Percentiles rank a stretch among this genome's conserved stretches.
phyloP scores from a whole-genome alignment of 768 basidiomycete genomes.

The Kwoniella dejecticola region DNA sequence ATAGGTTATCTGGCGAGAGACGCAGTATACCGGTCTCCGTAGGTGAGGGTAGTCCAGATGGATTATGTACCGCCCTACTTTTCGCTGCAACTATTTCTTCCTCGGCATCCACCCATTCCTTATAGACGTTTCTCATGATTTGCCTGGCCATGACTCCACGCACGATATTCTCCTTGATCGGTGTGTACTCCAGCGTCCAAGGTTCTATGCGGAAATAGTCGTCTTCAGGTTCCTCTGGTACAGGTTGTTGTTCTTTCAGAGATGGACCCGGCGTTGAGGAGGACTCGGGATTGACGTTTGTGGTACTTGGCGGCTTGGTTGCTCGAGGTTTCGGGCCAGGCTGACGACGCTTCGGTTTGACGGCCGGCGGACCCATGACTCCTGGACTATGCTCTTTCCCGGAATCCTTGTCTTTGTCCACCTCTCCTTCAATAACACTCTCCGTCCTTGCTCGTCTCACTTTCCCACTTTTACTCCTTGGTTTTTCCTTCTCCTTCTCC shows the following conservation, averaged over 20 bases:
- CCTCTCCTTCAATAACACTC: conserved; percentile 30
- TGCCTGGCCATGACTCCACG: conserved; percentile 29
- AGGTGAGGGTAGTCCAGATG: conserved; percentile 46
- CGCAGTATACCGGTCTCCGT: conserved; percentile 43
- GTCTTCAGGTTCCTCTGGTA: conserved; percentile 33
- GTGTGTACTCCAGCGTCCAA: conserved; percentile 50
- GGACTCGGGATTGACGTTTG: neutral
- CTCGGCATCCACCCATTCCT: conserved; percentile 48
- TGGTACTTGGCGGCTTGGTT: conserved; percentile 10
- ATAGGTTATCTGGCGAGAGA: conserved; percentile 33
- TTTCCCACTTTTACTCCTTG: conserved; percentile 28
- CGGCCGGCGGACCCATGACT: conserved; percentile 43
- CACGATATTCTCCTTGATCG: conserved; percentile 42
- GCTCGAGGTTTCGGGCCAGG: conserved; percentile 28
- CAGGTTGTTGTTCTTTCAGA: conserved; percentile 20
- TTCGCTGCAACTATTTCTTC: conserved; percentile 25
- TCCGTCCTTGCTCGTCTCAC: conserved; percentile 32
- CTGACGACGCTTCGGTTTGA: conserved; percentile 38
- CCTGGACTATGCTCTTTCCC: conserved; percentile 39
- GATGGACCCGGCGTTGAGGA: conserved; percentile 12
- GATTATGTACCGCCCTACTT: conserved; percentile 27
- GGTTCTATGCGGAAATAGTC: conserved; percentile 42
- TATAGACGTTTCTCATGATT: conserved; percentile 36
- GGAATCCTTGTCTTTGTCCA: conserved; percentile 6
- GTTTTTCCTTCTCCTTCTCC: conserved; percentile 22